Base-by-base conservation (phyloP, 2,329 filamentous ascomycete genomes). In the Aspergillus arachidicola region DNA sequence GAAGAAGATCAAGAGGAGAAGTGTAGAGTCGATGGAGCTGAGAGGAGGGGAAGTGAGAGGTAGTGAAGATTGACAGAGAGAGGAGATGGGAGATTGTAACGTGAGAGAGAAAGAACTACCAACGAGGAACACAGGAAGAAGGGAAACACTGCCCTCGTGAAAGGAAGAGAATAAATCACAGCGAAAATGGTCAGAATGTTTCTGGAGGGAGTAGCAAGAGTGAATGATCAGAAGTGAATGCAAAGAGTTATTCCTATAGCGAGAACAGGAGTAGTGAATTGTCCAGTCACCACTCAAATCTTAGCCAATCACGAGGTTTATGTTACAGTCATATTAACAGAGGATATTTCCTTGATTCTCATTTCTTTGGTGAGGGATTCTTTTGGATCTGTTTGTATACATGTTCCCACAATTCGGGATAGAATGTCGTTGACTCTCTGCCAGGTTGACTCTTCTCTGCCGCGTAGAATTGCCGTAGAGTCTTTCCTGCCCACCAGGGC, bases 371-470 rank as follows among this genome's bases (percentile, higher is more conserved):
- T 46, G 30, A 46, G 23, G 58, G 60, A 57, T 66, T 71, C 43
- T 58, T 71, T 58, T 75, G 78, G 38, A 82, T 79, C 59, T 76
- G 73, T 60, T 74, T 72, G 64, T 77, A 81, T 34, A 82, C 77
- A 63, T 74, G 69, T 41, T 76, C 75, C 81, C 81, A 82, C 26
- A 80, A 64, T 46, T 80, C 79, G 16, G 80, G 80, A 61, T 76
- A 80, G 59, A 79, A 81, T 6, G 73, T 76, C 14, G 75, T 69
- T 0, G 80, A 78, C 26, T 75, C 64, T 54, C 69, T 72, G 9
- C 78, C 78, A n/a, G 75, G 72, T 34, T 73, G 74, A 58, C 78
- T 80, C 53, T 76, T 73, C 46, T 73, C 68, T n/a, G 66, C 68
- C 5, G 79, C 72, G 67, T 75, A 82, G 62, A 82, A 82, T 23